phyloP scores from a whole-genome alignment of 2,329 filamentous ascomycete species.

The Xylogone sp. region DNA sequence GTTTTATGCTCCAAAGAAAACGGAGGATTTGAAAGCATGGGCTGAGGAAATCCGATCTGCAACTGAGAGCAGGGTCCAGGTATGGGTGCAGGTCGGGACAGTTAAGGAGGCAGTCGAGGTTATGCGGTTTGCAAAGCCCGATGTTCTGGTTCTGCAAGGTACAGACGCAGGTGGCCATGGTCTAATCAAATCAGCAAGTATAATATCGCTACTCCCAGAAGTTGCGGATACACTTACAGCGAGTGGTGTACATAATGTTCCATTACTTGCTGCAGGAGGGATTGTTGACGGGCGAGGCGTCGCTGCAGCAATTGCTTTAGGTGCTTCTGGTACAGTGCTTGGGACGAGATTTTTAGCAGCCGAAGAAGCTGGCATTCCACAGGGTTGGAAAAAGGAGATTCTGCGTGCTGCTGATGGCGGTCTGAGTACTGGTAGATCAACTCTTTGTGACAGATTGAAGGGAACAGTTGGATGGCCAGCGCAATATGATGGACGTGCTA shows the following conservation, averaged over 20 bases:
- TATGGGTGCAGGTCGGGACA: conserved; percentile 21
- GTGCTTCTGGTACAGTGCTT: conserved; percentile 35
- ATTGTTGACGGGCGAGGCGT: conserved; percentile 21
- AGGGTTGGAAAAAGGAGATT: conserved; percentile 40
- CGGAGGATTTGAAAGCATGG: conserved; percentile 12
- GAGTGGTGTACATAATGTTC: neutral
- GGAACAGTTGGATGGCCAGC: conserved; percentile 54
- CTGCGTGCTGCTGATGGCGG: conserved; percentile 42
- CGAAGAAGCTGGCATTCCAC: conserved; percentile 37
- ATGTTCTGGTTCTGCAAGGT: conserved; percentile 24
- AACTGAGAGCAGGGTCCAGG: conserved; percentile 8
- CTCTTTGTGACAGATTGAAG: conserved; percentile 43
- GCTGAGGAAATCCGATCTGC: neutral
- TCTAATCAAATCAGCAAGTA: neutral
- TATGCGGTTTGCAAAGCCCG: conserved; percentile 7
- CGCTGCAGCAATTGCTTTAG: conserved; percentile 22
- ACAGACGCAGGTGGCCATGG: conserved; percentile 25
- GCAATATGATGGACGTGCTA: conserved; percentile 48
- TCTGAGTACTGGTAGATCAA: conserved; percentile 39
- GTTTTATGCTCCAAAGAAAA: conserved; percentile 36
- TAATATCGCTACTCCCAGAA: conserved; percentile 6
- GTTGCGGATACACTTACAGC: conserved; percentile 4
- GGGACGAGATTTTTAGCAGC: conserved; percentile 43
- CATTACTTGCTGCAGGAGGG: conserved; percentile 7
- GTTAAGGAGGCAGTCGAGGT: conserved; percentile 12